Evolutionary conservation across 2,329 filamentous ascomycete species (phyloP), one percentile per base, ranked within the genome.

Genomic region (Ophiosphaerella korrae): DNA sequence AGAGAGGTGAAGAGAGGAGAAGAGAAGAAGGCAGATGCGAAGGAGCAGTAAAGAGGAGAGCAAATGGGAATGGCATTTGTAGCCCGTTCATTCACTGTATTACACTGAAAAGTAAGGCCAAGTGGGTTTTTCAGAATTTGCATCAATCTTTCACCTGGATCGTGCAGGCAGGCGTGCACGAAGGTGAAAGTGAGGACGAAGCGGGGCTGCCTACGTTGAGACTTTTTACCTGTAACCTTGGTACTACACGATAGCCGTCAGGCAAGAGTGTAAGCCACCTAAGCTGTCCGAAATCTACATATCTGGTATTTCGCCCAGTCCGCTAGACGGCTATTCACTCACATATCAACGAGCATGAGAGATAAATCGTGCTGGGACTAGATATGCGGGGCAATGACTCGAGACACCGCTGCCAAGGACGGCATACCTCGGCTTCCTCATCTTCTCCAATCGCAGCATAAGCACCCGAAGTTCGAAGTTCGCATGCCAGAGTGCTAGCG

Each of bases 351-450:
- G 33, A 8, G 13, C 33, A 34, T 12, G 33, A 34, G 12, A n/a
- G 33, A 34, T 7, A 34, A 21, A 21, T 21, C 18, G 2, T 21
- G 18, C 18, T 21, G 18, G 18, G 18, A 21, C 18, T 21, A 21
- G 18, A 21, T 4, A 21, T 21, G 5, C 18, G 18, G 18, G 18
- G 3, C 18, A 21, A 21, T 21, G 18, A 21, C 18, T 4, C 18
- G 18, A 21, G 18, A 4, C 18, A 21, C 18, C 18, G 3, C 18
- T 40, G 49, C 49, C 43, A 47, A 43, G 53, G 34, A 32, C 6
- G 23, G 5, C 24, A 44, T 36, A 58, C 52, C 52, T 58, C 56
- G 54, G 52, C 42, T 48, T 51, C 59, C 44, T 50, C 51, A 55
- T 48, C 36, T 56, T 55, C 45, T 54, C 53, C 43, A 52, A 29